phyloP scores from a whole-genome alignment of 108 stramenopile species.

The Ochromonas danica region DNA sequence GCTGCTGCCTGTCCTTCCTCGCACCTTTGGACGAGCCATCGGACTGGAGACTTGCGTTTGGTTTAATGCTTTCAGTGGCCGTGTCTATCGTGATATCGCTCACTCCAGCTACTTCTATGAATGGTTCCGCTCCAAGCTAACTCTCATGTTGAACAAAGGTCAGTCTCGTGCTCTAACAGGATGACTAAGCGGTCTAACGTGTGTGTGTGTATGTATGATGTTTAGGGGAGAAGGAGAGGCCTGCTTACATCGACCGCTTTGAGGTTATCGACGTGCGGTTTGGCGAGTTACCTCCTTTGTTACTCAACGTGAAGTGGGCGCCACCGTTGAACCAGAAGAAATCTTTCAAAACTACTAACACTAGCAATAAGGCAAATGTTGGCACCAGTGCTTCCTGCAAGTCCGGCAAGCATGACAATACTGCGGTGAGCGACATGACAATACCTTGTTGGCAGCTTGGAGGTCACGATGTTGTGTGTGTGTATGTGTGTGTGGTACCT shows the following conservation, averaged over 20 bases:
- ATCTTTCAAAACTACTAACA: no score
- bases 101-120: constrained; percentile 6
- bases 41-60: constrained; percentile 34
- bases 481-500: no score
- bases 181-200: no score
- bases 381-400: background rate
- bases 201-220: no score
- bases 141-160: constrained; percentile 27
- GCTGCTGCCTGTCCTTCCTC: constrained; percentile 20
- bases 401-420: background rate
- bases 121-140: constrained; percentile 24
- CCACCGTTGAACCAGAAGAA: no score
- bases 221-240: no score
- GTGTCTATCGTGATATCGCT: constrained; percentile 25
- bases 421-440: background rate
- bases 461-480: no score
- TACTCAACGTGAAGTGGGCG: constrained; percentile 25
- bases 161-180: no score
- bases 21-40: background rate
- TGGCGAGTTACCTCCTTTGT: constrained; percentile 1
- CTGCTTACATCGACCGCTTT: no score
- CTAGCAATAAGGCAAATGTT: background rate
- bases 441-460: no score
- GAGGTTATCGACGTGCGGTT: background rate
- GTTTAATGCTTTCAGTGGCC: constrained; percentile 30